Evolutionary conservation across 148 eudicot genomes (phyloP), one percentile per base, ranked within the genome.

Genomic region (Silene uniflora): DNA sequence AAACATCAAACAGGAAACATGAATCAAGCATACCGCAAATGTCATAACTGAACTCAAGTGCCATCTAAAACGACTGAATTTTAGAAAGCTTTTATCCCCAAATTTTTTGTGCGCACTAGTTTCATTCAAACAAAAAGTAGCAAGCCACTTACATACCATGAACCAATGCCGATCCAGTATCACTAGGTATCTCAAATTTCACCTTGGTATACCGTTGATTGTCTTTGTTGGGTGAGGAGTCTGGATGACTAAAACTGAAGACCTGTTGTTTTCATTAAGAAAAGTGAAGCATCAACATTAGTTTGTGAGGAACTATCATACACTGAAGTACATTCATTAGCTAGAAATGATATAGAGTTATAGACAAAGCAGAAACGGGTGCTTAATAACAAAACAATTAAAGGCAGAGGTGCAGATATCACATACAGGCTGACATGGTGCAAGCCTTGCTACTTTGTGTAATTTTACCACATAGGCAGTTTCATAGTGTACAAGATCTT

Each of bases 391-490:
- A 62, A 77, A 71, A 61, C 35, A 61, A 42, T 11, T 18, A 11
- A 5, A 6, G 22, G 69, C 25, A 18, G 18, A 6, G 17, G 46
- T 7, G 69, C 0, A 47, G 46, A 55, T 22, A 68, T 25, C 24
- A 73, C 96, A 81, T 83, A 94, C 98, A 25, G 98, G 90, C 72
- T 89, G 92, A 67, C 88, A 85, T 25, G 91, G 90, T 74, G 98
- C 92, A 76, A 95, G 97, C 77, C 89, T 88, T 60, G 98, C 97
- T 62, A 95, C 80, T 76, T 89, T 89, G 82, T 95, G 98, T 55
- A 95, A 81, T 83, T 95, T 95, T 52, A 95, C 98, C 25, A 95
- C 98, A 84, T 95, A 95, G 44, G 97, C 88, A 78, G 98, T 95
- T 86, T 95, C 98, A 81, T 90, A 95, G 85, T 90, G 97, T 75